Base-by-base conservation (phyloP, 192 early-diverging fungal genomes). In the Coemansia sp. region DNA sequence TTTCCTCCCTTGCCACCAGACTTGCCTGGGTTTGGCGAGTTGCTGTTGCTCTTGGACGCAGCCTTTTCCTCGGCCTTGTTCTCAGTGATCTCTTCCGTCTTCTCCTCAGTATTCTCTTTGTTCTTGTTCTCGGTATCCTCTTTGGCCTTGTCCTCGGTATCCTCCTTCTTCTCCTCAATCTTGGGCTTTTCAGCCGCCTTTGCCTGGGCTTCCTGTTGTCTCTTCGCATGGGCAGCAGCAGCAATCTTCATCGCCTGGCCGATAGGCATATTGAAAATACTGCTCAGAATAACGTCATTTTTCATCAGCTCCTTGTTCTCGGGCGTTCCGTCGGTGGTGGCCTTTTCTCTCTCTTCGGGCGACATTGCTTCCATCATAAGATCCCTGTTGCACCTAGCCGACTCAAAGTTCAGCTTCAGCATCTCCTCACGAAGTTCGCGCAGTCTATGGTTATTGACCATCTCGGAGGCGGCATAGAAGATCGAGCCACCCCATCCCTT, bases 401-500 rank as follows among this genome's bases (percentile, higher is more conserved):
- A 72, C 65, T 82, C 79, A 44, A 76, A 76, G 48, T 71, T 72
- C 45, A 76, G 65, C 63, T 67, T 70, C 41, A 67, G 42, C 84
- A 81, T 85, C 61, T 85, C 81, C 71, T 75, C 77, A 9, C 71
- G 53, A 49, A 84, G 58, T 67, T 84, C 83, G 15, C 83, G 62
- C 47, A 89, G 79, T 54, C 71, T 85, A 59, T 90, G 84, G 57
- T 88, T 85, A 57, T 90, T 87, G 52, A 93, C 86, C 74, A 94
- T 85, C 72, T 93, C 87, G 12, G 87, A 87, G 0, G 94, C 94
- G 39, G 90, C 89, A 18, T 89, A 88, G 68, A 98, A 90, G 62
- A 98, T 94, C 9, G 82, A 88, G 47, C 89, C 84, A 16, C 93
- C 90, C 96, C 96, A 98, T 7, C 91, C 89, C 16, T 86, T 67